These are phyloP conservation scores for Chalciporus chontae DNA, from an alignment of 768 basidiomycete species.

Conservation along the genomic window DNA sequence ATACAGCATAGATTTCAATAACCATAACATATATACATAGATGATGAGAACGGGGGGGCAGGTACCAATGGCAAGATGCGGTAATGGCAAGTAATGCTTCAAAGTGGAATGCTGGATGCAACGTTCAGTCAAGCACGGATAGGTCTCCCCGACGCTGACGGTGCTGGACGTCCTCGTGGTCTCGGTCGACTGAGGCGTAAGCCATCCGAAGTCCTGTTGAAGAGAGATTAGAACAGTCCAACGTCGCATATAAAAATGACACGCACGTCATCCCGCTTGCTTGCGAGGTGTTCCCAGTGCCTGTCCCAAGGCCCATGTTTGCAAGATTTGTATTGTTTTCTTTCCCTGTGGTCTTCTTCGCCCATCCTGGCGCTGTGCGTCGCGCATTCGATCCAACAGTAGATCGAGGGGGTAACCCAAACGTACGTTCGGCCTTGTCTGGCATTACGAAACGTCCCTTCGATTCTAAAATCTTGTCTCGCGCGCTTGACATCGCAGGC, in stretches of 20 bases:
- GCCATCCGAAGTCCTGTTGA: conserved; percentile 37
- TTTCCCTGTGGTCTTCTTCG: conserved; percentile 58
- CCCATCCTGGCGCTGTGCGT: conserved; percentile 57
- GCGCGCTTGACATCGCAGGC: conserved; percentile 32
- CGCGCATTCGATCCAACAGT: conserved; percentile 54
- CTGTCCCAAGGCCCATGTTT: conserved; percentile 3
- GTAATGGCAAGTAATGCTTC: not conserved
- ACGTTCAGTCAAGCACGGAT: conserved; percentile 21
- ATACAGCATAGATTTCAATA: conserved; percentile 25
- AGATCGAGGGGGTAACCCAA: conserved; percentile 37
- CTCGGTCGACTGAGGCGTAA: conserved; percentile 45
- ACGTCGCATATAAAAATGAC: not conserved
- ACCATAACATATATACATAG: conserved; percentile 31
- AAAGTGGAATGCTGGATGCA: not conserved
- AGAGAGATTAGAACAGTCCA: not conserved
- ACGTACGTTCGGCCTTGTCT: conserved; percentile 27
- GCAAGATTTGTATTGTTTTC: conserved; percentile 38
- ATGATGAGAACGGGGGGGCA: not conserved
- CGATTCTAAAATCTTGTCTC: conserved; percentile 37
- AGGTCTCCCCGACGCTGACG: conserved; percentile 26
- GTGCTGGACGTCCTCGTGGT: conserved; percentile 41
- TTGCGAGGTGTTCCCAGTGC: conserved; percentile 24
- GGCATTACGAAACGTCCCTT: conserved; percentile 33
- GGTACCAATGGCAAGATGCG: too few species aligned
- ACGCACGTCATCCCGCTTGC: conserved; percentile 55